Evolutionary conservation across 352 stramenopile genomes (phyloP).

Genomic region (Globisporangium spinosum): DNA sequence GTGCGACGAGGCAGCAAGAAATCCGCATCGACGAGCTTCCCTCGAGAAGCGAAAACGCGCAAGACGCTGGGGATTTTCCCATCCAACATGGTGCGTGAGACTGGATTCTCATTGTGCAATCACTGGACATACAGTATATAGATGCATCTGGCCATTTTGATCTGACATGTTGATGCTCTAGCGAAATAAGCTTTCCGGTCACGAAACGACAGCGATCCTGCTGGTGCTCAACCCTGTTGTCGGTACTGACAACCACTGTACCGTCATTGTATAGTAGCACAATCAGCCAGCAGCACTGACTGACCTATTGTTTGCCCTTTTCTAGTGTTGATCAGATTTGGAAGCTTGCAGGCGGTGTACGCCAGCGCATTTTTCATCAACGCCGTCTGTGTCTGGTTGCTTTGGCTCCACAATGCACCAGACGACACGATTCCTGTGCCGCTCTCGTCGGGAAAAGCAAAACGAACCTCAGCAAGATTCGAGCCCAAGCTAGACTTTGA

Average conservation of each 20-base stretch:
- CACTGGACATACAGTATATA: too few species aligned
- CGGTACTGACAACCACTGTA: conserved; percentile 18
- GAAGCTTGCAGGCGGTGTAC: conserved; percentile 24
- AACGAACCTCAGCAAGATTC: background rate
- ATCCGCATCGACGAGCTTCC: background rate
- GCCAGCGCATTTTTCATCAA: conserved; percentile 38
- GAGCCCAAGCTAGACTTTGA: conserved; percentile 9
- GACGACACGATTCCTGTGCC: background rate
- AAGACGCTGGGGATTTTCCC: conserved; percentile 14
- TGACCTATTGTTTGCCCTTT: background rate
- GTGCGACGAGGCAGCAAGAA: background rate
- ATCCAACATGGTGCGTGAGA: conserved; percentile 11
- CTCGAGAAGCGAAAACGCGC: background rate
- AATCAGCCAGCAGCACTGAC: background rate
- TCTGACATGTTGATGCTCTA: background rate
- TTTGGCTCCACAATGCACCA: conserved; percentile 33
- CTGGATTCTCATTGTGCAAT: background rate
- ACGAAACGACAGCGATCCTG: conserved; percentile 29
- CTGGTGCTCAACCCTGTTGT: conserved; percentile 42
- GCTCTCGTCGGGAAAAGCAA: background rate
- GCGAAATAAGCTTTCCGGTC: conserved; percentile 11
- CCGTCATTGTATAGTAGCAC: too few species aligned
- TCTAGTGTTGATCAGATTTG: conserved; percentile 46
- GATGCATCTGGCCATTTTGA: background rate
- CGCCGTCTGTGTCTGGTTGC: conserved; percentile 31